A percentile compares a stretch with the other conserved stretches of the same genome.
phyloP scores from a whole-genome alignment of 371 early-diverging fungal genomes.

The Mortierella sp. region DNA sequence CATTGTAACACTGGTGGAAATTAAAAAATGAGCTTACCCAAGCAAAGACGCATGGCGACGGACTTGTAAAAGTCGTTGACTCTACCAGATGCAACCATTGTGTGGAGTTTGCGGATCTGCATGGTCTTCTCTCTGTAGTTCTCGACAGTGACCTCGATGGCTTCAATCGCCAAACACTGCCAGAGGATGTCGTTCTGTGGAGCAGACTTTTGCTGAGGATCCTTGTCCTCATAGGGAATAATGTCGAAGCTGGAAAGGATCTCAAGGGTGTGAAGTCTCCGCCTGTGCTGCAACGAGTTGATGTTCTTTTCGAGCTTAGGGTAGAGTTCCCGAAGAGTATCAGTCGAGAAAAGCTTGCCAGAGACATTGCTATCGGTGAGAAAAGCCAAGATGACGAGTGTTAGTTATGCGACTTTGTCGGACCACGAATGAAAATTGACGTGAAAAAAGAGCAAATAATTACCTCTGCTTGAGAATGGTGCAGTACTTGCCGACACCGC shows the following conservation, averaged over 20 bases:
- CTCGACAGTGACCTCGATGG: constrained; percentile 68
- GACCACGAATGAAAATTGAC: not conserved
- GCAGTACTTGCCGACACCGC: constrained; percentile 68
- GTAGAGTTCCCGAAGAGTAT: constrained; percentile 63
- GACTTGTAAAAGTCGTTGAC: constrained; percentile 76
- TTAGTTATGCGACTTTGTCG: not conserved
- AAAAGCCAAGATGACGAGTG: not conserved
- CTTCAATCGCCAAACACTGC: constrained; percentile 67
- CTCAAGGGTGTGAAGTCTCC: constrained; percentile 80
- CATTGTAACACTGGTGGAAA: too few relatives aligned
- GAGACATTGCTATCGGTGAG: constrained; percentile 47
- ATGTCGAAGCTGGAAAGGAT: constrained; percentile 78
- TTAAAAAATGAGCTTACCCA: constrained; percentile 63
- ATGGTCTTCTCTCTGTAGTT: constrained; percentile 86
- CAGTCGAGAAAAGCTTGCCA: constrained; percentile 56
- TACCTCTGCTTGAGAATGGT: constrained; percentile 68
- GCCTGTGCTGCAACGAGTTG: constrained; percentile 66
- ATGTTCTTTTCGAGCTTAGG: constrained; percentile 71
- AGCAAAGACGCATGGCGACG: constrained; percentile 69
- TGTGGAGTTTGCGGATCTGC: constrained; percentile 75
- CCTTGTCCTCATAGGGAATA: constrained; percentile 63
- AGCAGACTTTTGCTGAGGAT: constrained; percentile 50
- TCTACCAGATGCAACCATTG: constrained; percentile 67
- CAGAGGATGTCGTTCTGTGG: constrained; percentile 34
- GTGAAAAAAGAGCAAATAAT: not conserved